Evolutionary conservation across 805 yeast genomes (phyloP).

Genomic region (Metschnikowia koreensis): DNA sequence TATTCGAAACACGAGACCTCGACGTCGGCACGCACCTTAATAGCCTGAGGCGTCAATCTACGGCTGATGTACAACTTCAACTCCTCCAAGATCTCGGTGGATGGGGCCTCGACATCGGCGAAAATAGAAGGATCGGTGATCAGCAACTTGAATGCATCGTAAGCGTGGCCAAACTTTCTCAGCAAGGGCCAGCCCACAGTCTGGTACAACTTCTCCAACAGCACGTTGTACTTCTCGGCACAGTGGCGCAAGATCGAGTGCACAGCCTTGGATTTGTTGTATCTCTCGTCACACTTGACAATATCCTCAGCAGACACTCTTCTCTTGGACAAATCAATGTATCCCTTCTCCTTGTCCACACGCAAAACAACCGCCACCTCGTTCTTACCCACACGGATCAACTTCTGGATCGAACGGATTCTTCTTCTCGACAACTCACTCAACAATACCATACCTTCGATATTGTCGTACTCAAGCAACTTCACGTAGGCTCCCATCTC

Average conservation of each 20-base stretch:
- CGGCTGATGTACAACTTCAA: conserved; percentile 83
- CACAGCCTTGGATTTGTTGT: conserved; percentile 94
- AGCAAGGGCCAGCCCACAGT: conserved; percentile 97
- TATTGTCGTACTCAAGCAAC: conserved; percentile 92
- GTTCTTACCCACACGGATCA: conserved; percentile 96
- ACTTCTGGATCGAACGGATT: conserved; percentile 94
- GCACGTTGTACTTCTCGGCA: conserved; percentile 90
- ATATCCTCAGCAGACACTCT: conserved; percentile 98
- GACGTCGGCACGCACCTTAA: conserved; percentile 96
- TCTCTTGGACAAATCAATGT: conserved; percentile 95
- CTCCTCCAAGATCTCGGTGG: conserved; percentile 75
- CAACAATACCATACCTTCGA: conserved; percentile 96
- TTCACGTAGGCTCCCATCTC: conserved; percentile 99
- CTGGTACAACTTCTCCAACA: conserved; percentile 82
- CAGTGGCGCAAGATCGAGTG: conserved; percentile 98
- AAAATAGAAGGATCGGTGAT: conserved; percentile 89
- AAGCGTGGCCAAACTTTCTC: conserved; percentile 93
- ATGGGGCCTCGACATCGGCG: conserved; percentile 72
- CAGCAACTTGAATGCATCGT: conserved; percentile 94
- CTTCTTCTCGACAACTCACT: conserved; percentile 98
- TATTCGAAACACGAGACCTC: conserved; percentile 96
- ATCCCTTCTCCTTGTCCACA: conserved; percentile 98
- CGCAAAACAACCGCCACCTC: conserved; percentile 97
- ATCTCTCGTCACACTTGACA: conserved; percentile 94
- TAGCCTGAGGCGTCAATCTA: conserved; percentile 96